Evolutionary conservation across 768 basidiomycete genomes (phyloP).

Genomic region (Amanita inopinata): DNA sequence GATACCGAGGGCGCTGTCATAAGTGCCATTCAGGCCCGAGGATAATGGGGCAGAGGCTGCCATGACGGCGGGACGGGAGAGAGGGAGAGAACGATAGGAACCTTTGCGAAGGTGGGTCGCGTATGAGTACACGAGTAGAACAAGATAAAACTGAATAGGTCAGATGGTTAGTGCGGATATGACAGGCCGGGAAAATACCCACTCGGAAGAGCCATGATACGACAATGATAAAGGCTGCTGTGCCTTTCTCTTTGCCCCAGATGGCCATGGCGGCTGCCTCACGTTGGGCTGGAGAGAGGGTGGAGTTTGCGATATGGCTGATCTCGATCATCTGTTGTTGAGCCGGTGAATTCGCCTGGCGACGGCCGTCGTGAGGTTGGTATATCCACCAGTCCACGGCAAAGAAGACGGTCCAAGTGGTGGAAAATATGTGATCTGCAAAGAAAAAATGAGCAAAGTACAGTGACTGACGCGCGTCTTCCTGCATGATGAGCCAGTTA

Average conservation of each 20-base stretch:
- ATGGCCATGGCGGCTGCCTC: conserved; percentile 66
- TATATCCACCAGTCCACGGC: conserved; percentile 85
- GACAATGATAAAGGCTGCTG: conserved; percentile 67
- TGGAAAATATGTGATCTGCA: conserved; percentile 84
- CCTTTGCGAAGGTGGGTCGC: conserved; percentile 87
- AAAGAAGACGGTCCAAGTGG: conserved; percentile 89
- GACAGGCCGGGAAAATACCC: conserved; percentile 15
- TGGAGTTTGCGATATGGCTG: conserved; percentile 38
- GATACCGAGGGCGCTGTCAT: conserved; percentile 27
- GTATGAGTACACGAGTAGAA: conserved; percentile 84
- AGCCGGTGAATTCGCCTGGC: conserved; percentile 74
- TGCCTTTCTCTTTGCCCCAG: conserved; percentile 86
- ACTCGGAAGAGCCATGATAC: conserved; percentile 88
- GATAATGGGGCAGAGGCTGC: conserved; percentile 16
- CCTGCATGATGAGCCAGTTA: conserved; percentile 38
- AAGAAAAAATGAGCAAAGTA: conserved; percentile 90
- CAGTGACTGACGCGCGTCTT: conserved; percentile 75
- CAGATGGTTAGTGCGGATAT: conserved; percentile 8
- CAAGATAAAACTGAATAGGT: conserved; percentile 76
- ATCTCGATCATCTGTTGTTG: conserved; percentile 77
- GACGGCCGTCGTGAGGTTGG: conserved; percentile 84
- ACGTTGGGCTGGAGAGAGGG: conserved; percentile 57
- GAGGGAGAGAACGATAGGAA: conserved; percentile 76
- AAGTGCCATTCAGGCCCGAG: conserved; percentile 23
- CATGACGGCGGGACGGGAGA: conserved; percentile 32